phyloP scores from a whole-genome alignment of 352 stramenopile genomes.

The Phytopythium mirpurense region DNA sequence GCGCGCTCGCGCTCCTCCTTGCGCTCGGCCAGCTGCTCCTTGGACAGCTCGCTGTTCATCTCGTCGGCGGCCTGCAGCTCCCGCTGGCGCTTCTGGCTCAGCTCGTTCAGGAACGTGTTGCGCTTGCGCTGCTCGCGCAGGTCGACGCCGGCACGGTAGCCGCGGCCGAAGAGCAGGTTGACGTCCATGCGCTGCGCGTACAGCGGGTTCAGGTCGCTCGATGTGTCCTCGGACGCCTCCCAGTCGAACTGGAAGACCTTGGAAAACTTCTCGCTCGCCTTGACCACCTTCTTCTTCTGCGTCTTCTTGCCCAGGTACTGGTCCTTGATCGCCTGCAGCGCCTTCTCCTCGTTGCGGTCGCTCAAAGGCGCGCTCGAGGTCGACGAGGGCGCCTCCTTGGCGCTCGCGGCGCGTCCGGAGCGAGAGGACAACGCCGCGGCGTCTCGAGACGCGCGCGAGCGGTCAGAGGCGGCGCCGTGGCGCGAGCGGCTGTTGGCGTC shows the following conservation, averaged over 20 bases:
- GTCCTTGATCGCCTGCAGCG: slow-evolving; percentile 79
- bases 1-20: slow-evolving; percentile 67
- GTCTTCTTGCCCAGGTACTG: slow-evolving; percentile 87
- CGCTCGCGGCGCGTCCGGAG: background rate
- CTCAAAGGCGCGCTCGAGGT: slow-evolving; percentile 11
- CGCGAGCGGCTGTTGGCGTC: slow-evolving; percentile 17
- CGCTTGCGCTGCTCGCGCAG: slow-evolving; percentile 91
- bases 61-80: slow-evolving; percentile 73
- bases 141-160: slow-evolving; percentile 92
- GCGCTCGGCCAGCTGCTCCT: slow-evolving; percentile 49
- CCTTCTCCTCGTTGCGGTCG: slow-evolving; percentile 58
- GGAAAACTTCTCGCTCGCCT: slow-evolving; percentile 91
- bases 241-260: slow-evolving; percentile 95
- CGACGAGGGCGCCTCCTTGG: slow-evolving; percentile 7
- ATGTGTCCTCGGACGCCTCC: slow-evolving; percentile 91
- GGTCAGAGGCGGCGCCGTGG: slow-evolving; percentile 12
- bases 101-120: slow-evolving; percentile 84
- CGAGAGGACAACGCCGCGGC: background rate
- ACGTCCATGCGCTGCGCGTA: slow-evolving; percentile 88
- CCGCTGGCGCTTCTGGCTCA: slow-evolving; percentile 83
- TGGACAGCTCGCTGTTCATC: slow-evolving; percentile 48
- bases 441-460: background rate
- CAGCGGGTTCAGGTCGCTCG: slow-evolving; percentile 86
- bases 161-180: slow-evolving; percentile 89
- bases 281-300: slow-evolving; percentile 88